Base-by-base conservation (phyloP, 257 asterid genomes). In the Oldenlandia corymbosa region DNA sequence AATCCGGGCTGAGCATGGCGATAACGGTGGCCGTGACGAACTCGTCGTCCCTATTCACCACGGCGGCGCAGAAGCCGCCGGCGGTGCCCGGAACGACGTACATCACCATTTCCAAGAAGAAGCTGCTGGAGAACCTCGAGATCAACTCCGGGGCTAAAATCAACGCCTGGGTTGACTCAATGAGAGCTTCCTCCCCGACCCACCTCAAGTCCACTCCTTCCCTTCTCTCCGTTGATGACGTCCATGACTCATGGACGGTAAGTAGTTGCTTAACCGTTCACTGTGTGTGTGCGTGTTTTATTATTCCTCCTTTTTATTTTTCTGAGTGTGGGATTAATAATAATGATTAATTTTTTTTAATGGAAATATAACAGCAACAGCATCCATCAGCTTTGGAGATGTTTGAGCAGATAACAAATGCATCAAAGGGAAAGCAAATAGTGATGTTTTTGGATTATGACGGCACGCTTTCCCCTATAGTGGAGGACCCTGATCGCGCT, bases 381-480 rank as follows among this genome's bases (percentile, higher is more conserved):
- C 95, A 84, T 65, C 97, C 96, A 14, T 88, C 96, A 17, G 98
- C 98, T 16, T 69, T 91, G 1, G 92, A 86, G 48, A 74, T 81
- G 95, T 88, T 91, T 63, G 95, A 85, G 71, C 79, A 88, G 63
- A 91, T 91, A 50, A 85, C 81, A 10, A 81, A 60, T 23, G 94
- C 96, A 26, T 83, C 98, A 0, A 84, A 86, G n/a, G 94, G 96
- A 62, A 91, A 91, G 75, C 90, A 91, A 54, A 82, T 88, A 28
- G 96, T 91, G 28, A 86, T 91, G 94, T 91, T 91, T 52, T 36
- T 91, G 28, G 98, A 91, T 71, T 91, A 91, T 52, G 98, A 91
- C 57, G 98, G 98, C 55, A 91, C 98, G 1, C 94, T 88, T 42
- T 91, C 98, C 0, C 98, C 98, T 58, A 91, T 91, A 12, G 98